These are phyloP conservation scores for Phytomonas francai DNA, from an alignment of 208 protist species.

Conservation along the genomic window DNA sequence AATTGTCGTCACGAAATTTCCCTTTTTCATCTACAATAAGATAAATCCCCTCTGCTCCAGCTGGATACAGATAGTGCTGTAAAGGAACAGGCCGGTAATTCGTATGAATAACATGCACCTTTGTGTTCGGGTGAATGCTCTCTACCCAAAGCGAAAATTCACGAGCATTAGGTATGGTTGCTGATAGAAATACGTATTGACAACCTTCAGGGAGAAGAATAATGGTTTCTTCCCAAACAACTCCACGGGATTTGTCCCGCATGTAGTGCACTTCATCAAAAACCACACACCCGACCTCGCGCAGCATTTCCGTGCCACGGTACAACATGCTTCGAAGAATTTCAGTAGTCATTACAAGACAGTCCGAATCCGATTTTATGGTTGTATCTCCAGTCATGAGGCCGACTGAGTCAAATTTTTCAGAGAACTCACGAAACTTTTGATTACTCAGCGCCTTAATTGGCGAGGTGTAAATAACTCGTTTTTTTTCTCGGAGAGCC, in stretches of 20 bases:
- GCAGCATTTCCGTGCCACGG: constrained; percentile 96
- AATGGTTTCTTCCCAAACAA: constrained; percentile 99
- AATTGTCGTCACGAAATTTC: constrained; percentile 95
- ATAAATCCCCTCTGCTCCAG: constrained; percentile 95
- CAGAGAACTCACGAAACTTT: constrained; percentile 99
- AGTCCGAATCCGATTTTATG: constrained; percentile 95
- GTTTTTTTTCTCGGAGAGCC: constrained; percentile 94
- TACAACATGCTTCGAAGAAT: constrained; percentile 99
- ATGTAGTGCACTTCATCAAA: constrained; percentile 99
- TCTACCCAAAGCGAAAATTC: constrained; percentile 99
- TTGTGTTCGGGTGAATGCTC: constrained; percentile 93
- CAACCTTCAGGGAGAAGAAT: constrained; percentile 97
- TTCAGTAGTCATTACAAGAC: constrained; percentile 99
- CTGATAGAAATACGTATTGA: constrained; percentile 99
- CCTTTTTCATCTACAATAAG: constrained; percentile 95
- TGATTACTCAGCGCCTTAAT: constrained; percentile 99
- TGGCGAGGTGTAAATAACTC: constrained; percentile 99
- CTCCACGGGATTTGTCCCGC: constrained; percentile 97
- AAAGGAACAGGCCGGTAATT: constrained; percentile 99
- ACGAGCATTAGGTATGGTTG: constrained; percentile 99
- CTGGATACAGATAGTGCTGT: constrained; percentile 98
- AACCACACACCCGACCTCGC: constrained; percentile 99
- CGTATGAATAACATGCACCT: constrained; percentile 99
- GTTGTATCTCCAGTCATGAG: constrained; percentile 99
- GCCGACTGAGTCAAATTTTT: constrained; percentile 97